These are phyloP conservation scores for Clonostachys chloroleuca DNA, from an alignment of 2,329 filamentous ascomycete species.

Conservation along the genomic window DNA sequence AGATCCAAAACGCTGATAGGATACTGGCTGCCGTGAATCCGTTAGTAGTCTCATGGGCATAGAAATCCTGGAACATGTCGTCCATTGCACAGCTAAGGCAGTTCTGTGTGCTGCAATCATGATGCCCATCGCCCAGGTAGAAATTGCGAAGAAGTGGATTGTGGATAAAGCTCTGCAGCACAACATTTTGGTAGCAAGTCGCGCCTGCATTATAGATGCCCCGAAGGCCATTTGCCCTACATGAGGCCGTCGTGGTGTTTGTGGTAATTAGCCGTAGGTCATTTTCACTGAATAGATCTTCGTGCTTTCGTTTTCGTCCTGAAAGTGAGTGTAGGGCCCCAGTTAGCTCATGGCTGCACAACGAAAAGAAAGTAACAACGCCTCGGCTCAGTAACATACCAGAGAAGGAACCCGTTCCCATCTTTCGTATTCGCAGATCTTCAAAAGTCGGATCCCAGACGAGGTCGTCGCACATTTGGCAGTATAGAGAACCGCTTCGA, in stretches of 20 bases:
- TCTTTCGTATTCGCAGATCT: constrained; percentile 66
- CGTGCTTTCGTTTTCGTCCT: constrained; percentile 72
- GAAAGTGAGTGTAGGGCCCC: not conserved
- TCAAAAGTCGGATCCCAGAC: constrained; percentile 81
- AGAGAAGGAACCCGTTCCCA: constrained; percentile 60
- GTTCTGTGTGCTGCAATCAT: constrained; percentile 63
- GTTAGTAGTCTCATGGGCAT: constrained; percentile 72
- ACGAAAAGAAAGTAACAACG: not conserved
- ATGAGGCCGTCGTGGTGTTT: constrained; percentile 77
- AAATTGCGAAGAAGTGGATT: constrained; percentile 89
- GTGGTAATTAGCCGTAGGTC: constrained; percentile 72
- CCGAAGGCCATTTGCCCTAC: constrained; percentile 80
- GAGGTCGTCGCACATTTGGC: constrained; percentile 77
- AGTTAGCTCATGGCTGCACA: not conserved
- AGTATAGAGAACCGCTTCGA: constrained; percentile 69
- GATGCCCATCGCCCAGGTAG: constrained; percentile 88
- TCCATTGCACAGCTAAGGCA: constrained; percentile 69
- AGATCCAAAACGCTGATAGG: constrained; percentile 85
- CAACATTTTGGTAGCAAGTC: constrained; percentile 96
- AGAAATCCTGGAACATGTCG: constrained; percentile 70
- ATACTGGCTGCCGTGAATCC: constrained; percentile 89
- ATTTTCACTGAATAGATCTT: constrained; percentile 67
- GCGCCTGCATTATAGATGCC: constrained; percentile 98
- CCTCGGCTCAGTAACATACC: constrained; percentile 33
- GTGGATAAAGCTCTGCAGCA: constrained; percentile 88